A percentile compares a stretch with the other conserved stretches of the same genome.
These are phyloP conservation scores for Eimeria tenella DNA, from an alignment of 169 alveolate genomes.

Conservation along the genomic window DNA sequence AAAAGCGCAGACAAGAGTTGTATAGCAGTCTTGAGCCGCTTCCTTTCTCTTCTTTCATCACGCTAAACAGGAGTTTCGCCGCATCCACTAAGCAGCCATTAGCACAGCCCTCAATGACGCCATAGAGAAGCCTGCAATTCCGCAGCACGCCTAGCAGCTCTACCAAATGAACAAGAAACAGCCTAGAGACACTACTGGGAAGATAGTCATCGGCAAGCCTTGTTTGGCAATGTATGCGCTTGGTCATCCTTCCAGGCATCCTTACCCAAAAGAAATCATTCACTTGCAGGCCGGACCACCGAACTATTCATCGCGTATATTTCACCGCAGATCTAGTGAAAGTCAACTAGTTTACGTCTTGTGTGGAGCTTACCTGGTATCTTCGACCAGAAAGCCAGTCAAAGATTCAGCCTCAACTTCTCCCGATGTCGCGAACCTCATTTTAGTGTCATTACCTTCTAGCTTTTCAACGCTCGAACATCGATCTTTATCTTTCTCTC, in stretches of 20 bases:
- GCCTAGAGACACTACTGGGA: background rate
- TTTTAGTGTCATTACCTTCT: too few species aligned
- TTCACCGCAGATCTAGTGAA: too few species aligned
- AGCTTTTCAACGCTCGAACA: too few species aligned
- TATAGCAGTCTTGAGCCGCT: background rate
- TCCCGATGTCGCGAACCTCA: background rate
- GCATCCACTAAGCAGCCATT: slow-evolving; percentile 31
- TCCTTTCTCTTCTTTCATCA: slow-evolving; percentile 23
- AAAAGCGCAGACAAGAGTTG: slow-evolving; percentile 46
- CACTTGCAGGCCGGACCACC: too few species aligned
- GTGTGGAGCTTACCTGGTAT: background rate
- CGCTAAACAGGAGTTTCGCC: slow-evolving; percentile 31
- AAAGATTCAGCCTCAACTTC: background rate
- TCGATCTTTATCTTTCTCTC: background rate
- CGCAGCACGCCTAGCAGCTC: background rate
- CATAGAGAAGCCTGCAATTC: slow-evolving; percentile 37
- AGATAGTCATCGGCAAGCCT: background rate
- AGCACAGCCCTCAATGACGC: slow-evolving; percentile 47
- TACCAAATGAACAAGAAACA: too few species aligned
- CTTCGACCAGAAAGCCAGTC: slow-evolving; percentile 49
- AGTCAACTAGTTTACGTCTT: too few species aligned
- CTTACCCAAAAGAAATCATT: too few species aligned
- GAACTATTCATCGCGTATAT: too few species aligned
- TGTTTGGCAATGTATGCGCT: background rate
- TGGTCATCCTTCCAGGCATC: too few species aligned